Evolutionary conservation across 257 asterid species (phyloP).

Genomic region (Thymus quinquecostatus): DNA sequence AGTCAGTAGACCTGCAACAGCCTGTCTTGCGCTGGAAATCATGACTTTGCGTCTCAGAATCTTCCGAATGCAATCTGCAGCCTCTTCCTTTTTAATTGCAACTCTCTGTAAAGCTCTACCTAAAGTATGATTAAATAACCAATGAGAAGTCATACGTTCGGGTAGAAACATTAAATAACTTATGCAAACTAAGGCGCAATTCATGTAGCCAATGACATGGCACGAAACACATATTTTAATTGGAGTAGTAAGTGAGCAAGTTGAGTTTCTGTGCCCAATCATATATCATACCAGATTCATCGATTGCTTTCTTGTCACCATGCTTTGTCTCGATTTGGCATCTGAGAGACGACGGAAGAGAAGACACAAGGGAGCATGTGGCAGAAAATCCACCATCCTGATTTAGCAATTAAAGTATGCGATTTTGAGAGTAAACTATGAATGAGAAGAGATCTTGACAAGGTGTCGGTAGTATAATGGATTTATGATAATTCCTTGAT

Average conservation of each 20-base stretch:
- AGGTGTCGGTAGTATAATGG: neutral
- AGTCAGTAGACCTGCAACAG: slow-evolving; percentile 85
- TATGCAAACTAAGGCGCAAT: neutral
- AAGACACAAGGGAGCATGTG: slow-evolving; percentile 58
- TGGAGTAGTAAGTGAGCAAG: slow-evolving; percentile 7
- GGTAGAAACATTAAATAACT: too few relatives aligned
- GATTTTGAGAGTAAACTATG: neutral
- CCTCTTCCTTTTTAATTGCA: slow-evolving; percentile 60
- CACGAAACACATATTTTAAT: neutral
- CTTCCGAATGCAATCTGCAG: slow-evolving; percentile 65
- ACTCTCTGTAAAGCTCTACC: slow-evolving; percentile 46
- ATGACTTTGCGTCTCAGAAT: slow-evolving; percentile 73
- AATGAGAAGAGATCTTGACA: neutral
- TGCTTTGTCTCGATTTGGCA: slow-evolving; percentile 57
- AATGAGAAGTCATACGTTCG: neutral
- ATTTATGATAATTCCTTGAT: neutral
- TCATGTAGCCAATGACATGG: neutral
- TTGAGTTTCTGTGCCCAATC: slow-evolving; percentile 5
- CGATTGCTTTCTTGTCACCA: slow-evolving; percentile 48
- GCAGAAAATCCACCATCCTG: slow-evolving; percentile 73
- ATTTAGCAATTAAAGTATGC: slow-evolving; percentile 30
- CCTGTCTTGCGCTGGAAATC: slow-evolving; percentile 94
- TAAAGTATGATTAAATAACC: slow-evolving; percentile 19
- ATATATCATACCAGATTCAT: slow-evolving; percentile 49
- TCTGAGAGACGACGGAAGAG: slow-evolving; percentile 68